These are phyloP conservation scores for Malassezia dermatis DNA, from an alignment of 1,284 basidiomycete genomes.

Conservation along the genomic window DNA sequence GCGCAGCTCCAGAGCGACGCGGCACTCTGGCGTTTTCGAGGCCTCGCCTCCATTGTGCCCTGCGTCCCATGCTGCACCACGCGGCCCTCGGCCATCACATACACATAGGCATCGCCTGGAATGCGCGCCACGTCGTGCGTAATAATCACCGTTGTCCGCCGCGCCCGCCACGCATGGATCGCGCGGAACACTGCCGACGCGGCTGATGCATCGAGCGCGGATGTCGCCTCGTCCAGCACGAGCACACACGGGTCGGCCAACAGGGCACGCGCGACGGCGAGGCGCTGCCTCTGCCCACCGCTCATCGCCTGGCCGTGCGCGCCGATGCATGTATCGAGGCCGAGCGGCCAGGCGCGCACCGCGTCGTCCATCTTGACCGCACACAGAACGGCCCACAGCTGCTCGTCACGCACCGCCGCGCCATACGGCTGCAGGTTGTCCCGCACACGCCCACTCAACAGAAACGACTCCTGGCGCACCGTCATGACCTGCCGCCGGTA, in stretches of 20 bases:
- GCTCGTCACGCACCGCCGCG: conserved; percentile 54
- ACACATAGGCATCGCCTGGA: conserved; percentile 67
- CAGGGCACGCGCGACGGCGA: conserved; percentile 79
- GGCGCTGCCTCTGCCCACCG: conserved; percentile 83
- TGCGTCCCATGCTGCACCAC: conserved; percentile 85
- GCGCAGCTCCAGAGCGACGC: not conserved
- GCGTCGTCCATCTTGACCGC: conserved; percentile 81
- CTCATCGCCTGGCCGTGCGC: conserved; percentile 66
- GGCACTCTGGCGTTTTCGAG: not conserved
- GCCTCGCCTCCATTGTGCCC: conserved; percentile 1
- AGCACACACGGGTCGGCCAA: conserved; percentile 78
- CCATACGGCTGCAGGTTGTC: conserved; percentile 76
- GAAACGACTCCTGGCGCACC: conserved; percentile 65
- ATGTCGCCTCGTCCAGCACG: conserved; percentile 92
- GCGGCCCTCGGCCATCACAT: conserved; percentile 70
- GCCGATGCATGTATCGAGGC: conserved; percentile 71
- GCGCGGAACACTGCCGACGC: conserved; percentile 79
- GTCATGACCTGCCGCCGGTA: conserved; percentile 63
- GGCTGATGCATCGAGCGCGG: conserved; percentile 79
- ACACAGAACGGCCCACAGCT: conserved; percentile 71
- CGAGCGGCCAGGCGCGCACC: conserved; percentile 66
- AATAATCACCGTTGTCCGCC: conserved; percentile 86
- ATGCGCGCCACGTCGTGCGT: conserved; percentile 90
- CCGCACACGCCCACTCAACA: conserved; percentile 71
- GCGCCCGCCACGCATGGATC: conserved; percentile 67